Evolutionary conservation across 73 alveolate genomes (phyloP), one percentile per base, ranked within the genome.

Genomic region (Paramecium bursaria): DNA sequence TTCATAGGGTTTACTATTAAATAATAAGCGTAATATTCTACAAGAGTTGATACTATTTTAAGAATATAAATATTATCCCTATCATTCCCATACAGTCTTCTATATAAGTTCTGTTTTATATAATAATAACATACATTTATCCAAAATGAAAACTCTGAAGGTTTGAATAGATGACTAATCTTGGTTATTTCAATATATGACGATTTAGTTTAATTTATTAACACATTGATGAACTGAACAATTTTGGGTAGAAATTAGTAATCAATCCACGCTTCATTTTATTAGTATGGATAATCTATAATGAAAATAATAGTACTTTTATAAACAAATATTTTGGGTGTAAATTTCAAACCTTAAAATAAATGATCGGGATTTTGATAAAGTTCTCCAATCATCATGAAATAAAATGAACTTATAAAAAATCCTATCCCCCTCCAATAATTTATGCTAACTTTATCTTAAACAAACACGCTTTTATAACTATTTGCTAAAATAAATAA

Each of bases 61-160:
- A 31, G 1, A 9, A 67, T 4, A 39, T 17, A 35, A 0, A 67
- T 67, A 17, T 67, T 67, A 39, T 67, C 82, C 11, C 27, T 67
- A 5, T 67, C 82, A 15, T 42, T 19, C 17, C 60, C 50, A 11
- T 21, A 2, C 7, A 67, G 19, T 25, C 50, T 67, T 67, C 33
- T 31, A 25, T 39, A 67, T 7, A 67, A 14, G 4, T 67, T 26
- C 49, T 39, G 11, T 7, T 39, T 7, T 39, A 7, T 7, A 39
- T 39, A 39, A 39, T 39, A 39, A 7, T 7, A 7, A 39, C 5
- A 39, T 39, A 39, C 49, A 35, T 35, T 31, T 15, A 67, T 1
- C 82, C 82, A 67, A 35, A 35, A 19, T n/a, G 30, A 42, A 39
- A 67, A 67, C 10, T 67, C 82, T 5, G 10, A n/a, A n/a, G 35